Percentiles rank a stretch among this genome's conserved stretches.
phyloP scores from a whole-genome alignment of 208 protist genomes.

The Naegleria gruberi region DNA sequence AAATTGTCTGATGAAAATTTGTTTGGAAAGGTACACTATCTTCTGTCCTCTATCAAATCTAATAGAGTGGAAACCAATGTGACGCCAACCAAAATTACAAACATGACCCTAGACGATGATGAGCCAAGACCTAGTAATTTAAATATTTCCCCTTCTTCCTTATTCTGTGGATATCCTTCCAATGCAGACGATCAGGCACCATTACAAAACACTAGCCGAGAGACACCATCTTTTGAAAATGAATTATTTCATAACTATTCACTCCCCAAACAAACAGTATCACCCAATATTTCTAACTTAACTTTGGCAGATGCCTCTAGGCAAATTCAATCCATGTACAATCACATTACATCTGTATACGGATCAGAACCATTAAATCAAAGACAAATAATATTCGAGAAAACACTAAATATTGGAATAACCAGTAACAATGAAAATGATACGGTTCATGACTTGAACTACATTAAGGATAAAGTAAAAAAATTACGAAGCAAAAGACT shows the following conservation, averaged over 20 bases:
- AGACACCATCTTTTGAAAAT: background rate
- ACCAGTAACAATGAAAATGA: background rate
- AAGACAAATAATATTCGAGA: background rate
- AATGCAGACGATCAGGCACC: background rate
- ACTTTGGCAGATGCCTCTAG: background rate
- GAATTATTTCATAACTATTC: too few species aligned
- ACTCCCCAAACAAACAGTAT: background rate
- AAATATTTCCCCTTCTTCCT: background rate
- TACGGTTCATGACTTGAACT: background rate
- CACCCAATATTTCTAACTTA: background rate
- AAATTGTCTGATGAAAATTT: background rate
- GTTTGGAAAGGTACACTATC: background rate
- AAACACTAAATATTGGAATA: background rate
- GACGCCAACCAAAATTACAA: background rate
- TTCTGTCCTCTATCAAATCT: background rate
- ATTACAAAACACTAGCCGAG: too few species aligned
- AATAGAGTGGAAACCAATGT: background rate
- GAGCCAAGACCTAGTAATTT: background rate
- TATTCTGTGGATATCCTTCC: too few species aligned
- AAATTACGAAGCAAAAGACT: background rate
- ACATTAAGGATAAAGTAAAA: background rate
- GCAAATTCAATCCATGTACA: background rate
- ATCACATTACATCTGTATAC: background rate
- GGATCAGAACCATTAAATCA: background rate
- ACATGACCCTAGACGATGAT: background rate